phyloP scores from a whole-genome alignment of 1,284 basidiomycete genomes.

The Macrocystidia cucumis region DNA sequence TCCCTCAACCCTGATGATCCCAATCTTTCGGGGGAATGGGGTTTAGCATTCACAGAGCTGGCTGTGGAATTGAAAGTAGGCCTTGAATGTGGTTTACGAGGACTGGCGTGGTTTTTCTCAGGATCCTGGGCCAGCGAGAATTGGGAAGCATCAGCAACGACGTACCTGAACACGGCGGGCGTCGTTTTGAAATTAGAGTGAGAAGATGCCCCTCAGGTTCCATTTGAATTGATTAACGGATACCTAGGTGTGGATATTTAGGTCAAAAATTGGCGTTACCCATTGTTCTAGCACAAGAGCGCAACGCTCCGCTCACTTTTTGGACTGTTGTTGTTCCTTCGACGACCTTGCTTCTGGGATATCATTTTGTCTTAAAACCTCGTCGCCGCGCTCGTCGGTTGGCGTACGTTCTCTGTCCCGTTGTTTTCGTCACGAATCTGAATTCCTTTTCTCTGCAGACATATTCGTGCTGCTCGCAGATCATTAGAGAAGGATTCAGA shows the following conservation, averaged over 20 bases:
- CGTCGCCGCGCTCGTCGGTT: constrained; percentile 34
- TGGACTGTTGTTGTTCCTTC: constrained; percentile 47
- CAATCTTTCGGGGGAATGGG: constrained; percentile 24
- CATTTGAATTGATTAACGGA: constrained; percentile 4
- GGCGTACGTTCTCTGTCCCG: constrained; percentile 27
- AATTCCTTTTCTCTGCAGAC: constrained; percentile 15
- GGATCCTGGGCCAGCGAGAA: constrained; percentile 24
- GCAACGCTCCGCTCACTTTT: constrained; percentile 22
- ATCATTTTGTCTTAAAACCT: constrained; percentile 53
- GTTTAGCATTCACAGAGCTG: constrained; percentile 27
- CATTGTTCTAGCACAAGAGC: constrained; percentile 25
- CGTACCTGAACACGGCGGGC: constrained; percentile 22
- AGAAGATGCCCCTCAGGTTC: constrained; percentile 11
- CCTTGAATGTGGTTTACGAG: constrained; percentile 23
- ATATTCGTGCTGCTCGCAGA: constrained; percentile 26
- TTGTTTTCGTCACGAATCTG: background rate
- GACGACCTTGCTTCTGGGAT: constrained; percentile 36
- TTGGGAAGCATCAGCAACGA: constrained; percentile 19
- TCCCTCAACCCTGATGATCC: constrained; percentile 23
- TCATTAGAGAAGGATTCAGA: constrained; percentile 26
- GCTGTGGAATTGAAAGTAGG: constrained; percentile 24
- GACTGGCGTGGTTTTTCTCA: constrained; percentile 21
- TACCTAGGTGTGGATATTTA: constrained; percentile 18
- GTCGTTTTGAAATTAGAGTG: constrained; percentile 29
- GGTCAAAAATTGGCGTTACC: constrained; percentile 24